phyloP scores from a whole-genome alignment of 768 basidiomycete species.

The Leccinum variicolor region DNA sequence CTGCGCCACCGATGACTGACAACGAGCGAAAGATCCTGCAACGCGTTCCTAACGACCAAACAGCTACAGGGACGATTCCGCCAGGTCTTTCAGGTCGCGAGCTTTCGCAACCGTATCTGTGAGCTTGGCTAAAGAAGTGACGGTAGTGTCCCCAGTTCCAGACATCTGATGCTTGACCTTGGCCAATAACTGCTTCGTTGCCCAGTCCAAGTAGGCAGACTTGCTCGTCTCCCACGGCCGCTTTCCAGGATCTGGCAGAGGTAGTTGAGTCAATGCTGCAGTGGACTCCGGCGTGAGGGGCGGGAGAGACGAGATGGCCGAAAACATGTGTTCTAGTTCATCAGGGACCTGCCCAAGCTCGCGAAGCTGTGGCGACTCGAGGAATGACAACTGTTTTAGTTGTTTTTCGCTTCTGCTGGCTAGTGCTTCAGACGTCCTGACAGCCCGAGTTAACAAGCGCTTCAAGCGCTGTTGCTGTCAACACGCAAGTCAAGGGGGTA shows the following conservation, averaged over 20 bases:
- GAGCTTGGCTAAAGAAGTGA: conserved; percentile 20
- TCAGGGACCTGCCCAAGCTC: conserved; percentile 39
- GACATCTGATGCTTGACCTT: conserved; percentile 22
- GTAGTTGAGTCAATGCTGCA: conserved; percentile 31
- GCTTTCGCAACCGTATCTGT: conserved; percentile 17
- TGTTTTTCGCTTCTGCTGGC: conserved; percentile 45
- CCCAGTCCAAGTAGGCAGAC: conserved; percentile 79
- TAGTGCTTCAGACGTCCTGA: conserved; percentile 44
- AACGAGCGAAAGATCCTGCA: conserved; percentile 1
- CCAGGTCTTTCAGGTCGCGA: conserved; percentile 17
- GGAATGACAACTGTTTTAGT: conserved; percentile 40
- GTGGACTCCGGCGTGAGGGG: conserved; percentile 39
- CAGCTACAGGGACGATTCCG: conserved; percentile 7
- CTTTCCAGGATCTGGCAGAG: conserved; percentile 56
- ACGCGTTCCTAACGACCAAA: not conserved
- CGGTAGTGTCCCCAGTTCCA: conserved; percentile 15
- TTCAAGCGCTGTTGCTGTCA: conserved; percentile 65
- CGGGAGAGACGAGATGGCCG: conserved; percentile 47
- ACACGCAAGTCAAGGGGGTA: conserved; percentile 5
- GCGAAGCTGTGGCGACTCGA: conserved; percentile 39
- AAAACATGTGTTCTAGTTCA: conserved; percentile 44
- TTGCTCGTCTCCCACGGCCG: conserved; percentile 75
- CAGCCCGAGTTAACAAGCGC: conserved; percentile 51
- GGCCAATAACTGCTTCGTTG: conserved; percentile 50
- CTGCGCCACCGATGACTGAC: not conserved